Conservation (phyloP, 2,329 filamentous ascomycete species). For the Aspergillus neoniger region DNA sequence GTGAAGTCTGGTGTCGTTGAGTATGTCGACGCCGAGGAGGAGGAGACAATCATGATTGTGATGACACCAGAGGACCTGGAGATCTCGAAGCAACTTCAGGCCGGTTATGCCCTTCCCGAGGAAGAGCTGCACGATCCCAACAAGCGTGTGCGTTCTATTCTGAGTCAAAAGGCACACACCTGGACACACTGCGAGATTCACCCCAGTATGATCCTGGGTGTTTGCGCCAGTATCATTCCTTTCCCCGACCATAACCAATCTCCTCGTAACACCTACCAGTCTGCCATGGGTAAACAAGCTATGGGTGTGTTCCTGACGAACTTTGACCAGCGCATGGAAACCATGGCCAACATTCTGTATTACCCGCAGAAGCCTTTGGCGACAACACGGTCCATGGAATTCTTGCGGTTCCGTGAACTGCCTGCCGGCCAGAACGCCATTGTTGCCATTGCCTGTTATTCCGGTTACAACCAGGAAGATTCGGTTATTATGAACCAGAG, state of each 20-base stretch:
- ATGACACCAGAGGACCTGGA: slow-evolving; percentile 98
- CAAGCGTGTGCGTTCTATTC: slow-evolving; percentile 80
- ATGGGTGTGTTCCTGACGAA: slow-evolving; percentile 99
- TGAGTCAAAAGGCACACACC: slow-evolving; percentile 83
- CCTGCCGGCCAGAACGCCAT: slow-evolving; percentile 98
- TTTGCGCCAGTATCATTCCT: slow-evolving; percentile 98
- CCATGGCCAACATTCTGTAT: slow-evolving; percentile 98
- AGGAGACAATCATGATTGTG: slow-evolving; percentile 98
- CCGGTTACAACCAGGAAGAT: slow-evolving; percentile 99
- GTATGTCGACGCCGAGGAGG: slow-evolving; percentile 96
- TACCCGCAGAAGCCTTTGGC: slow-evolving; percentile 97
- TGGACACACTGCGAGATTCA: slow-evolving; percentile 99
- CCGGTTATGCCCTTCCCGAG: slow-evolving; percentile 60
- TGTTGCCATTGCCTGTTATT: slow-evolving; percentile 95
- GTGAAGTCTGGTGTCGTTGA: slow-evolving; percentile 85
- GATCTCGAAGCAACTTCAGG: slow-evolving; percentile 69
- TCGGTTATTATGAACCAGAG: slow-evolving; percentile 99
- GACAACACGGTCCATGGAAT: slow-evolving; percentile 97
- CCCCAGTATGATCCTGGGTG: slow-evolving; percentile 97
- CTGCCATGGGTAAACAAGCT: slow-evolving; percentile 99
- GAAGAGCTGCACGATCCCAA: slow-evolving; percentile 74
- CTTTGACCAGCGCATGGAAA: slow-evolving; percentile 96
- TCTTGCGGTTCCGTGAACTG: slow-evolving; percentile 94
- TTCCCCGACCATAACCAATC: slow-evolving; percentile 99
- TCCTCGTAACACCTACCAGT: slow-evolving; percentile 98